Evolutionary conservation across 345 rosid genomes (phyloP), one percentile per base, ranked within the genome.

Genomic region (Pugionium dolabratum): DNA sequence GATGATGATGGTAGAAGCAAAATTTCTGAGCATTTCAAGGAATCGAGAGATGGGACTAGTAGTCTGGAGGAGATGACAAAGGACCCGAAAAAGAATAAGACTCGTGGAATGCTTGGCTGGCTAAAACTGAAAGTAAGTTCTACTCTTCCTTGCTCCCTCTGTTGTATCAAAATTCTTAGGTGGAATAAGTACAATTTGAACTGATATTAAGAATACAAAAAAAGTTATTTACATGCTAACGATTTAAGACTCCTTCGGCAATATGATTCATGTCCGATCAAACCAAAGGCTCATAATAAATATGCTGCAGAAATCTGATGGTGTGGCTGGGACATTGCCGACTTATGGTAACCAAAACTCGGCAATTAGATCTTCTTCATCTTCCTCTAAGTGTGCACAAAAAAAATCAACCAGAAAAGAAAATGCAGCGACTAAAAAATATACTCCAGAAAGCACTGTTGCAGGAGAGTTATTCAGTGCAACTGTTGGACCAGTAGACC

Each of bases 81-180:
- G 76, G 92, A 85, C 81, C 81, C 69, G 61, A 87, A 75, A 84
- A 79, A 70, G 65, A 86, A 79, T 75, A 82, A 56, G 75, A 79
- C 76, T 69, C 82, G 83, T 54, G 96, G 90, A 75, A 84, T 91
- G 98, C 90, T 91, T 78, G 95, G 89, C 66, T 91, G 98, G 98
- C 87, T 91, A 76, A 91, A 89, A 78, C 58, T 83, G 51, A 85
- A 70, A 69, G 98, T 89, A 79, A 45, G 84, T 64, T 75, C 42
- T 59, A 65, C 2, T 30, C 46, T 44, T 51, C 55, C 50, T 69
- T 29, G 10, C 36, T 43, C 45, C 42, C 35, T 53, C 31, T 58
- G 36, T 27, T 49, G 41, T 34, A 72, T 58, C 54, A 66, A 66
- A 66, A 57, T n/a, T 6, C 11, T 35, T 59, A 6, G 64, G 54